Base-by-base conservation (phyloP, 1,284 basidiomycete genomes). In the Inonotus hispidus region DNA sequence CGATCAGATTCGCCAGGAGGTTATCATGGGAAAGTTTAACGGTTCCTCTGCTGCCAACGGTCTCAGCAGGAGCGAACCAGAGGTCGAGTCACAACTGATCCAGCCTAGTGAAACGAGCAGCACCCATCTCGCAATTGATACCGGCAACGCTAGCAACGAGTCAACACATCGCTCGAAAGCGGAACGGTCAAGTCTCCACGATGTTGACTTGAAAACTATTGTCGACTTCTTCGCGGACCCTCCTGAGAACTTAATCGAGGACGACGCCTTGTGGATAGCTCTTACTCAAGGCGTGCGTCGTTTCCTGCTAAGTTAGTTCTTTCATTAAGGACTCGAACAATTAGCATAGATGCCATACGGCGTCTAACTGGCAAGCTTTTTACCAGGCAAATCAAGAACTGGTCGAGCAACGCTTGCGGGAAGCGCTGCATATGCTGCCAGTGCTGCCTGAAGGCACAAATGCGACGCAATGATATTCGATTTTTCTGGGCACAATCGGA, bases 321-420 rank as follows among this genome's bases (percentile, higher is more conserved):
- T n/a, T 37, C 19, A 52, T 52, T 52, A 27, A 52, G 14, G 32
- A 32, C 32, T 4, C 21, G 23, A 32, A 13, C 14, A 11, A 19
- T 63, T 53, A 46, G 86, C 70, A 68, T 60, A 68, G 69, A 47
- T 84, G 83, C 64, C 71, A 71, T 56, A 80, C 81, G 19, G 75
- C 75, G 14, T 56, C 60, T 21, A 76, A 70, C 32, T 89, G 87
- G 87, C 74, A 79, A 45, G 74, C 75, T 10, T 87, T 85, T 67
- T 85, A 85, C 70, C 70, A 74, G 25, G 69, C 71, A 43, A 73
- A 84, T 60, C 69, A 74, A 56, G 64, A 72, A 11, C 72, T 75
- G 21, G 77, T 88, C 16, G 57, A 60, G 29, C 23, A 32, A n/a
- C n/a, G 58, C 6, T 39, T 63, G n/a, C 58, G 62, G 10, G 35